A percentile compares a stretch with the other conserved stretches of the same genome.
Conservation (phyloP, 2,329 filamentous ascomycete genomes). For the Trichoderma guizhouense region DNA sequence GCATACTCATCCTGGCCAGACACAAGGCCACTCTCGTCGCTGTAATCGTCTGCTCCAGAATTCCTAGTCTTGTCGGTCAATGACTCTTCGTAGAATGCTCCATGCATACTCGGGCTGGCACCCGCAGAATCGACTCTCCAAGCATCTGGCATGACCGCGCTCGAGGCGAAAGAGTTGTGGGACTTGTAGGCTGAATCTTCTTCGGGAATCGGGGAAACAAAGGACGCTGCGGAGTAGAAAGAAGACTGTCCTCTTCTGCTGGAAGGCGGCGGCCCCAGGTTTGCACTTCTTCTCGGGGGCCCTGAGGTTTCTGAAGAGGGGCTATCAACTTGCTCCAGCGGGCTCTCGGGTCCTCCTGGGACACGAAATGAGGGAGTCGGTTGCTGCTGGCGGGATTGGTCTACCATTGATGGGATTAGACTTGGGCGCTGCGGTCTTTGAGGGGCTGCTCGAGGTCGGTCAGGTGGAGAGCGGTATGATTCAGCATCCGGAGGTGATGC, state of each 20-base stretch:
- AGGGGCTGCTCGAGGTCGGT: conserved; percentile 47
- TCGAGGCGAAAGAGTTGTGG: conserved; percentile 67
- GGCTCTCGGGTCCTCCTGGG: conserved; percentile 27
- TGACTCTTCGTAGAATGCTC: conserved; percentile 50
- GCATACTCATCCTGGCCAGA: neutral
- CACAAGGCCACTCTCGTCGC: conserved; percentile 7
- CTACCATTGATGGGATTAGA: conserved; percentile 56
- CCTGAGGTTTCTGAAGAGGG: conserved; percentile 28
- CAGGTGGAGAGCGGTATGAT: conserved; percentile 50
- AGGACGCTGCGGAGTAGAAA: conserved; percentile 63
- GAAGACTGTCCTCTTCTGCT: conserved; percentile 59
- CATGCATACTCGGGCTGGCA: conserved; percentile 43
- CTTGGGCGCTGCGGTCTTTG: conserved; percentile 60
- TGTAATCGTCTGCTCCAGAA: conserved; percentile 20
- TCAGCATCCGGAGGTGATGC: conserved; percentile 35
- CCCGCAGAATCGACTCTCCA: conserved; percentile 53
- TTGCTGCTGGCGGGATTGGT: conserved; percentile 54
- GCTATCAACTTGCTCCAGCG: neutral
- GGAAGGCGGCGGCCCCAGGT: conserved; percentile 58
- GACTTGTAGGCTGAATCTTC: conserved; percentile 59
- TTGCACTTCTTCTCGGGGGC: conserved; percentile 45
- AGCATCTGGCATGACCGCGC: conserved; percentile 66
- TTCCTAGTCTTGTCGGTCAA: conserved; percentile 44
- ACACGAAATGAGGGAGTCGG: conserved; percentile 49
- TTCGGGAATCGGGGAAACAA: conserved; percentile 73